Conservation (phyloP, 805 yeast genomes). For the Peterozyma toletana region DNA sequence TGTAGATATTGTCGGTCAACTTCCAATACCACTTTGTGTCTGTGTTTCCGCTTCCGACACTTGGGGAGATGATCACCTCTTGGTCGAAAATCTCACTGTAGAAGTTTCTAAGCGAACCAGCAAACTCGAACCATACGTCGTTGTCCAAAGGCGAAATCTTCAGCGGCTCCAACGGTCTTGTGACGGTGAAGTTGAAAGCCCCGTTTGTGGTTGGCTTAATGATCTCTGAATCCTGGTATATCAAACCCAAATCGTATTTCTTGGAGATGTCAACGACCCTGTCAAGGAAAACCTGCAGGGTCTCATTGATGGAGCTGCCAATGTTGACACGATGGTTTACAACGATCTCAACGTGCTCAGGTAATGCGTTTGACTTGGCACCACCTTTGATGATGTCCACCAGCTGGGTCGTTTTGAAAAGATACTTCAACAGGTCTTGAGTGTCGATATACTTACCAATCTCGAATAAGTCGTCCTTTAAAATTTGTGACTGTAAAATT, state of each 20-base stretch:
- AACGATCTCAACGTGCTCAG: conserved; percentile 48
- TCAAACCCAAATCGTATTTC: conserved; percentile 40
- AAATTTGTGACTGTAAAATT: conserved; percentile 9
- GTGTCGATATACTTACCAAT: conserved; percentile 15
- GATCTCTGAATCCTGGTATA: conserved; percentile 17
- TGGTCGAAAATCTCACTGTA: conserved; percentile 37
- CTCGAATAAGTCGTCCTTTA: conserved; percentile 24
- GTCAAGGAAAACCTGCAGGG: background rate
- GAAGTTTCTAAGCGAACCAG: conserved; percentile 49
- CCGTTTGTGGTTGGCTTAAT: conserved; percentile 16
- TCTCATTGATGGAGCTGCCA: conserved; percentile 38
- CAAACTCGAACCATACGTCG: conserved; percentile 31
- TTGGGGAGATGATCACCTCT: conserved; percentile 33
- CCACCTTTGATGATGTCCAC: conserved; percentile 66
- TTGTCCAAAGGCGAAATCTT: conserved; percentile 28
- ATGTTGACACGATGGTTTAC: conserved; percentile 61
- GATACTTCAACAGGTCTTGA: conserved; percentile 19
- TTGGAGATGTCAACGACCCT: conserved; percentile 27
- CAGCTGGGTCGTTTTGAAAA: conserved; percentile 60
- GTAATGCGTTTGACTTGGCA: conserved; percentile 68
- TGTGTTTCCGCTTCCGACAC: conserved; percentile 51
- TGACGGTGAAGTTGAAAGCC: conserved; percentile 13
- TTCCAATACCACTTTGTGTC: conserved; percentile 57
- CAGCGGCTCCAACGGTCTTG: conserved; percentile 25
- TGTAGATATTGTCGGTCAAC: conserved; percentile 45